Percentiles rank a stretch among this genome's conserved stretches.
Evolutionary conservation across 192 early-diverging fungal genomes (phyloP).

Genomic region (Spizellomyces sp.): DNA sequence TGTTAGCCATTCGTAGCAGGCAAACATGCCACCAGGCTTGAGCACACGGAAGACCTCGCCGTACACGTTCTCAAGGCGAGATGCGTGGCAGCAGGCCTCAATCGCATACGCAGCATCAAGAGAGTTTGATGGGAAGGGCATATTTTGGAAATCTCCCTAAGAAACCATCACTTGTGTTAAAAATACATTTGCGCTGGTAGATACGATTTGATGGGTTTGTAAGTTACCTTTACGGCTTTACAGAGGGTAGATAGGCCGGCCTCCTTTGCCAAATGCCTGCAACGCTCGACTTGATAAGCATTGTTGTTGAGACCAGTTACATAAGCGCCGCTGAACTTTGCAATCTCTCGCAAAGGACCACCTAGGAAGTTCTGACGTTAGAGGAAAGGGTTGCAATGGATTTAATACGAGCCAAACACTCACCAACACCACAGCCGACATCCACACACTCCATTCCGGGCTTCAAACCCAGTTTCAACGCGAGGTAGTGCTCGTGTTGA

Average conservation of each 20-base stretch:
- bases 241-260: conserved; percentile 60
- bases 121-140: conserved; percentile 75
- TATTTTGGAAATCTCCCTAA: conserved; percentile 86
- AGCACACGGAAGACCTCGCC: conserved; percentile 86
- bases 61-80: conserved; percentile 82
- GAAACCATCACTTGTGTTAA: conserved; percentile 13
- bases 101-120: conserved; percentile 96
- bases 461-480: conserved; percentile 70
- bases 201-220: background rate
- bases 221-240: conserved; percentile 35
- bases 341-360: conserved; percentile 92
- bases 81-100: conserved; percentile 91
- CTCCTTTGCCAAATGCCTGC: conserved; percentile 70
- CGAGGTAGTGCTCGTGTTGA: conserved; percentile 90
- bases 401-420: conserved; percentile 19
- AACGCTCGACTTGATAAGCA: conserved; percentile 87
- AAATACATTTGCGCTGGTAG: too few relatives aligned
- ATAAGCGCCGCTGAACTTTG: conserved; percentile 84
- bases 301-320: conserved; percentile 98
- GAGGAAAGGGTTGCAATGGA: conserved; percentile 5
- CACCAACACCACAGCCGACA: conserved; percentile 95
- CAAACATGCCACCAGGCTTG: conserved; percentile 91
- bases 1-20: conserved; percentile 94
- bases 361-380: conserved; percentile 39
- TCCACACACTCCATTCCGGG: conserved; percentile 79